phyloP scores from a whole-genome alignment of 2,329 filamentous ascomycete species.

The Fonsecaea nubica region DNA sequence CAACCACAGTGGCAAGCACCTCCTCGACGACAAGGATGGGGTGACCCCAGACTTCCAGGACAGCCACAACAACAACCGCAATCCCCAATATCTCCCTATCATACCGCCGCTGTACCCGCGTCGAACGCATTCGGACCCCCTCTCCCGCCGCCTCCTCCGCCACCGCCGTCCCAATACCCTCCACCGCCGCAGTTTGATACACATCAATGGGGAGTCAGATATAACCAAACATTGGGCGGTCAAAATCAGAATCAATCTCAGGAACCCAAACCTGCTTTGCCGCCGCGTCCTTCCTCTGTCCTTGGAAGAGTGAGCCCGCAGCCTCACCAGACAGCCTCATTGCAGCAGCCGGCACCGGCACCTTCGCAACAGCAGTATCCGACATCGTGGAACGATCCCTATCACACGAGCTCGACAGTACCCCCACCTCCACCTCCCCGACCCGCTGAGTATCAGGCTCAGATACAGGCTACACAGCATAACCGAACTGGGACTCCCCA shows the following conservation, averaged over 20 bases:
- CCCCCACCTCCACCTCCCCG: constrained; percentile 45
- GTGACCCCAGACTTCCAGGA: constrained; percentile 33
- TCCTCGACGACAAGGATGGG: constrained; percentile 38
- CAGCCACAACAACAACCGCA: constrained; percentile 22
- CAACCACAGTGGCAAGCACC: constrained; percentile 40
- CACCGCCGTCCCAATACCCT: constrained; percentile 20
- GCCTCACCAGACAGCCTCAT: constrained; percentile 27
- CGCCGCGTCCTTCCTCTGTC: constrained; percentile 38
- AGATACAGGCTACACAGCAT: constrained; percentile 41
- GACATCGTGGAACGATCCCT: constrained; percentile 33
- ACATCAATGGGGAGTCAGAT: constrained; percentile 53
- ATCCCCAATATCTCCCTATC: constrained; percentile 31
- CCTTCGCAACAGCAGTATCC: constrained; percentile 34
- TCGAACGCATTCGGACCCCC: constrained; percentile 32
- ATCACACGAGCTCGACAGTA: constrained; percentile 33
- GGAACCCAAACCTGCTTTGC: constrained; percentile 37
- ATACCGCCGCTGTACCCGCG: neutral
- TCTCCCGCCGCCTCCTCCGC: constrained; percentile 31
- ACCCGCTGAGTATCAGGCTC: constrained; percentile 48
- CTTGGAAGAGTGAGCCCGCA: constrained; percentile 30
- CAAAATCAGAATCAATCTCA: constrained; percentile 25
- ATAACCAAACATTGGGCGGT: constrained; percentile 37
- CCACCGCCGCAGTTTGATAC: constrained; percentile 42
- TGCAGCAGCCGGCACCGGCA: constrained; percentile 24
- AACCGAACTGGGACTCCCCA: constrained; percentile 42